Evolutionary conservation across 768 basidiomycete species (phyloP), one percentile per base, ranked within the genome.

Genomic region (Dacryopinax primogenitus): DNA sequence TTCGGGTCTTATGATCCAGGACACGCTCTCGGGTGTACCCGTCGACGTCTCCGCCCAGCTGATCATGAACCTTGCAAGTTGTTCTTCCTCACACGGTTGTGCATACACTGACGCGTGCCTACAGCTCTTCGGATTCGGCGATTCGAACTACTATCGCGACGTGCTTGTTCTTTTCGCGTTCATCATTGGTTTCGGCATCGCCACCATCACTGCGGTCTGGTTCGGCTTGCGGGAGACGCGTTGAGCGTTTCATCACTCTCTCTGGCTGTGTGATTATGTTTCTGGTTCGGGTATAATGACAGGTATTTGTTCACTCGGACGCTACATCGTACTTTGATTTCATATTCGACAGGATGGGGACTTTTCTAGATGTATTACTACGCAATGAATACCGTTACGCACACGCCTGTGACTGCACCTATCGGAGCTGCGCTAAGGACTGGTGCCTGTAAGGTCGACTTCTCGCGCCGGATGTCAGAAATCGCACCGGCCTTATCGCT

Each of bases 51-150:
- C 87, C 1, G 94, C 93, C 0, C 78, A 77, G 62, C 72, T 94
- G 68, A 94, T 97, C 71, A 90, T 97, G 93, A 77, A 89, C 67
- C 72, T 88, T 71, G 88, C 90, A 70, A 67, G 85, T 76, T 9
- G 23, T 41, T 44, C 62, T 21, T 36, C 13, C 41, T 44, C 18
- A 37, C 36, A 18, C 41, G 41, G 16, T 65, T 26, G 36, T 15
- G 4, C 62, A n/a, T 11, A 39, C 6, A 30, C 6, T n/a, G 66
- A 44, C 58, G 21, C 28, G 37, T 61, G 41, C 62, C 36, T 66
- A n/a, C 35, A 90, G 83, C 80, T 96, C 23, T 98, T 96, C 72
- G 94, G 93, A 0, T 97, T 97, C 71, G 83, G 84, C 18, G 69
- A 78, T 62, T 82, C 83, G 68, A 86, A 88, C 68, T 97, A 94